A percentile compares a stretch with the other conserved stretches of the same genome.
Evolutionary conservation across 768 basidiomycete species (phyloP).

Genomic region (Agaricus sinodeliciosus): DNA sequence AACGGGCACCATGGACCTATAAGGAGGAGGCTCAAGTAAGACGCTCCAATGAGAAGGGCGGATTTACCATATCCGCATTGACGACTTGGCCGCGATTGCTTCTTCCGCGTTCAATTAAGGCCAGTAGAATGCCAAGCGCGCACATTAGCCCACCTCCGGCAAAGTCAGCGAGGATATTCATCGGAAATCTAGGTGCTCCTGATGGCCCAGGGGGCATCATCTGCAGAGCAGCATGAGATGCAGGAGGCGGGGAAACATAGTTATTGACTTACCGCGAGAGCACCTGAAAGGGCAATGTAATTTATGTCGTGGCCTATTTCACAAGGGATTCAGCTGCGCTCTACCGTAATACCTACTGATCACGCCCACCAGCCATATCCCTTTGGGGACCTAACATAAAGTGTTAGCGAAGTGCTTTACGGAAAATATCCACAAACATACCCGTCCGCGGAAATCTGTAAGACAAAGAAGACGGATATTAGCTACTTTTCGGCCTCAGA

Average conservation of each 20-base stretch:
- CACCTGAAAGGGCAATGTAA: slow-evolving; percentile 74
- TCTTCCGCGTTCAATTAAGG: slow-evolving; percentile 57
- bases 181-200: slow-evolving; percentile 62
- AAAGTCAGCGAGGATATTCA: slow-evolving; percentile 78
- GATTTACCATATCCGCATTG: slow-evolving; percentile 65
- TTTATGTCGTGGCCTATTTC: slow-evolving; percentile 74
- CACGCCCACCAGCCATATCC: slow-evolving; percentile 63
- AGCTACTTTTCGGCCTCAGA: background rate
- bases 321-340: background rate
- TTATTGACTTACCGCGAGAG: slow-evolving; percentile 46
- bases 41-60: background rate
- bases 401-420: background rate
- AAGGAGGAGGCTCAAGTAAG: background rate
- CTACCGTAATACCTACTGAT: background rate
- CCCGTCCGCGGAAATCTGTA: slow-evolving; percentile 58
- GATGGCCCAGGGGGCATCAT: slow-evolving; percentile 58
- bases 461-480: background rate
- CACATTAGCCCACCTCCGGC: slow-evolving; percentile 76
- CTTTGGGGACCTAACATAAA: slow-evolving; percentile 49
- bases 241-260: background rate
- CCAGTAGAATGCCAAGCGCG: slow-evolving; percentile 66
- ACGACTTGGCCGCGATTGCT: slow-evolving; percentile 73
- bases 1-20: slow-evolving; percentile 75
- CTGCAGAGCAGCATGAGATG: slow-evolving; percentile 18
- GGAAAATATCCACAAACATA: slow-evolving; percentile 16